phyloP scores from a whole-genome alignment of 2,329 filamentous ascomycete species.

The Amesomyces nigricolor region DNA sequence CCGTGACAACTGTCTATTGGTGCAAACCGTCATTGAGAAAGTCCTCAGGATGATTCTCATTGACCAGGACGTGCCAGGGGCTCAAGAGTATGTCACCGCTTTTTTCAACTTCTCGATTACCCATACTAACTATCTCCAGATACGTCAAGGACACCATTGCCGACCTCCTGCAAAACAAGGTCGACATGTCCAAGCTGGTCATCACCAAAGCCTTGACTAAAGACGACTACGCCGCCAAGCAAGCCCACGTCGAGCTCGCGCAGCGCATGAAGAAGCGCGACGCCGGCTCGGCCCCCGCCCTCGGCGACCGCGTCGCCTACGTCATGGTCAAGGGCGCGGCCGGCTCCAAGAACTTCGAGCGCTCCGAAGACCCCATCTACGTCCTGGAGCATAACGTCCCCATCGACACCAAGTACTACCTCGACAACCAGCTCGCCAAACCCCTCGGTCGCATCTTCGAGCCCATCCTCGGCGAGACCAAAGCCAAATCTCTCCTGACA shows the following conservation, averaged over 20 bases:
- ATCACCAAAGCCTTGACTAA: slow-evolving; percentile 97
- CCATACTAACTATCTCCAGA: slow-evolving; percentile 42
- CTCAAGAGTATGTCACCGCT: slow-evolving; percentile 70
- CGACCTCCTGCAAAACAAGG: slow-evolving; percentile 90
- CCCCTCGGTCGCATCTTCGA: slow-evolving; percentile 94
- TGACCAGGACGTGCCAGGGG: slow-evolving; percentile 81
- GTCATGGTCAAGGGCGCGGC: slow-evolving; percentile 92
- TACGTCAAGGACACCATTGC: slow-evolving; percentile 97
- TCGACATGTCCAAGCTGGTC: slow-evolving; percentile 98
- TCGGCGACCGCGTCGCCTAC: slow-evolving; percentile 95
- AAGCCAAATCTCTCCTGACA: slow-evolving; percentile 76
- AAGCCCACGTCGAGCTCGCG: slow-evolving; percentile 92
- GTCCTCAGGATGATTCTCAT: slow-evolving; percentile 94
- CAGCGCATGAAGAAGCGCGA: slow-evolving; percentile 97
- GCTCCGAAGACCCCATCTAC: slow-evolving; percentile 93
- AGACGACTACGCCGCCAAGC: slow-evolving; percentile 80
- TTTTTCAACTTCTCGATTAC: background rate
- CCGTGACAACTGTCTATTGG: slow-evolving; percentile 90
- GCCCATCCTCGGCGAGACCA: slow-evolving; percentile 90
- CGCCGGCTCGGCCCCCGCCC: slow-evolving; percentile 81
- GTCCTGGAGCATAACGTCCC: slow-evolving; percentile 96
- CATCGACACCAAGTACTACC: slow-evolving; percentile 96
- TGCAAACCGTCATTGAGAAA: slow-evolving; percentile 96
- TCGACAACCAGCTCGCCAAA: slow-evolving; percentile 97
- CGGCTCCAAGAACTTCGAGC: slow-evolving; percentile 92